Conservation (phyloP, 306 rosid species). For the Dryas drummondii region DNA sequence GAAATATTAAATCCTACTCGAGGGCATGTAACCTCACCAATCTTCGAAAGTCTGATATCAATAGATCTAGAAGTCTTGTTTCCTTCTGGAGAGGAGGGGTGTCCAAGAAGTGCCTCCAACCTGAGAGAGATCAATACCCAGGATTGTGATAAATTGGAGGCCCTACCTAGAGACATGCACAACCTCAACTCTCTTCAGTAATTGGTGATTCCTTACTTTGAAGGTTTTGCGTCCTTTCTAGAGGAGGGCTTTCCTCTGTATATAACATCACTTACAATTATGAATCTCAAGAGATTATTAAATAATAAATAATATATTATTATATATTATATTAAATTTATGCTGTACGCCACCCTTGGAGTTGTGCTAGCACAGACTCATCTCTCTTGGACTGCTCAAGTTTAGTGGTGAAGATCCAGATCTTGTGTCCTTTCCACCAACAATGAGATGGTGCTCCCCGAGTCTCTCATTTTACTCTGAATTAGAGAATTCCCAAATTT, state of each 20-base stretch:
- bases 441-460: neutral
- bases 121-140: neutral
- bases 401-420: neutral
- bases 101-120: neutral
- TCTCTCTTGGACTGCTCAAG: neutral
- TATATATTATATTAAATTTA: too few species aligned
- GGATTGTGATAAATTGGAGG: neutral
- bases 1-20: neutral
- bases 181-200: conserved; percentile 1
- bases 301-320: too few species aligned
- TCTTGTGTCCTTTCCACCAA: neutral
- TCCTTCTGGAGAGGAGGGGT: neutral
- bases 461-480: neutral
- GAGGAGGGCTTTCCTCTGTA: neutral
- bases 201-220: neutral
- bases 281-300: neutral
- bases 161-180: neutral
- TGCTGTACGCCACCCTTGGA: neutral
- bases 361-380: neutral
- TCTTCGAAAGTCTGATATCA: neutral
- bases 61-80: conserved; percentile 19
- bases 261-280: neutral
- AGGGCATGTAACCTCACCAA: neutral
- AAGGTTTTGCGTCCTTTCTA: neutral
- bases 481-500: neutral